These are phyloP conservation scores for Pezicula rhizophila DNA, from an alignment of 2,329 filamentous ascomycete species.

Conservation along the genomic window DNA sequence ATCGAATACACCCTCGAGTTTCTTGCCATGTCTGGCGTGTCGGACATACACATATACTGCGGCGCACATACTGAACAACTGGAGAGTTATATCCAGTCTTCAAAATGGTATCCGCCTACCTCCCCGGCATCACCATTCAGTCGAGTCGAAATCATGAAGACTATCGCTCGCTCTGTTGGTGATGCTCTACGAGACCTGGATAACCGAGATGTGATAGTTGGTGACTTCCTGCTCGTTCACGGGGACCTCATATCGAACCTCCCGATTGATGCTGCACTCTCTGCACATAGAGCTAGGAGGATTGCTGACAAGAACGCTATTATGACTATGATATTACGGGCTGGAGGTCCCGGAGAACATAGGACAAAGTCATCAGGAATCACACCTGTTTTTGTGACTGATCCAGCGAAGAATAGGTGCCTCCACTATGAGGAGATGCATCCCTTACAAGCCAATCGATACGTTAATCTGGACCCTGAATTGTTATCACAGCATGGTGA, in stretches of 20 bases:
- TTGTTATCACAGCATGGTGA: constrained; percentile 68
- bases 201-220: constrained; percentile 73
- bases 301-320: constrained; percentile 87
- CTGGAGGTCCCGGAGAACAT: constrained; percentile 64
- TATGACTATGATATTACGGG: constrained; percentile 90
- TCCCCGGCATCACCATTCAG: constrained; percentile 67
- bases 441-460: constrained; percentile 57
- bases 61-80: constrained; percentile 81
- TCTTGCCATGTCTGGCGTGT: constrained; percentile 88
- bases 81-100: constrained; percentile 77
- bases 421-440: constrained; percentile 92
- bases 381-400: constrained; percentile 80
- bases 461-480: constrained; percentile 69
- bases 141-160: constrained; percentile 76
- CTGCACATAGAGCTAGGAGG: constrained; percentile 73
- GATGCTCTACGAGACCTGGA: constrained; percentile 95
- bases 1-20: constrained; percentile 98
- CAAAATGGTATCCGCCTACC: constrained; percentile 67
- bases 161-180: constrained; percentile 77
- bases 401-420: constrained; percentile 72
- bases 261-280: constrained; percentile 71
- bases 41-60: constrained; percentile 89
- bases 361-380: constrained; percentile 70
- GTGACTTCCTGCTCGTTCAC: constrained; percentile 89
- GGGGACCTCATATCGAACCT: constrained; percentile 90